phyloP scores from a whole-genome alignment of 2,329 filamentous ascomycete genomes.

The Aureobasidium mangrovei region DNA sequence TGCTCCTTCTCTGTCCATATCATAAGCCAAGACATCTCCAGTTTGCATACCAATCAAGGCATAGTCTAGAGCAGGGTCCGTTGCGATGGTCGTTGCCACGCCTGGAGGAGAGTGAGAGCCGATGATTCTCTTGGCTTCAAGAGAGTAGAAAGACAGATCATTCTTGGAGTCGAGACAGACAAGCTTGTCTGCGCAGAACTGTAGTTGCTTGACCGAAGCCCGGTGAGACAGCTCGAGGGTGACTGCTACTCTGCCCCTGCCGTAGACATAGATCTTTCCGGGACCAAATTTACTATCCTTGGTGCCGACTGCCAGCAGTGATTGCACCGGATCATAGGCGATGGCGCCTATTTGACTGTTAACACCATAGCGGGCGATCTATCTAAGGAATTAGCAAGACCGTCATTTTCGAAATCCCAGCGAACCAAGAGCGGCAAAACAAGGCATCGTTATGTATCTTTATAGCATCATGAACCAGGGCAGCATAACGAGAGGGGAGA shows the following conservation, averaged over 20 bases:
- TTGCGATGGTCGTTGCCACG: conserved; percentile 62
- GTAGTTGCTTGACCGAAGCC: conserved; percentile 65
- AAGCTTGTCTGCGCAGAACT: conserved; percentile 80
- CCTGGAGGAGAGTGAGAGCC: conserved; percentile 69
- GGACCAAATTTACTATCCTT: conserved; percentile 76
- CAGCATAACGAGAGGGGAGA: too few species aligned
- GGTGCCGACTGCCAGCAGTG: conserved; percentile 84
- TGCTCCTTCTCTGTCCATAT: conserved; percentile 71
- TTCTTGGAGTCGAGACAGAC: conserved; percentile 78
- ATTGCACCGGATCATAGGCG: conserved; percentile 89
- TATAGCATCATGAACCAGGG: too few species aligned
- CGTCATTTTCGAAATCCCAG: not conserved
- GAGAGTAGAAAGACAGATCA: conserved; percentile 75
- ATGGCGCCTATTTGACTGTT: conserved; percentile 59
- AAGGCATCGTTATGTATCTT: too few species aligned
- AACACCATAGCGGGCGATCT: conserved; percentile 69
- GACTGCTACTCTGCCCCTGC: conserved; percentile 70
- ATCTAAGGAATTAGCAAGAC: conserved; percentile 10
- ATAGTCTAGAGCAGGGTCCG: conserved; percentile 90
- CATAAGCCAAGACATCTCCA: conserved; percentile 83
- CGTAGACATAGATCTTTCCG: conserved; percentile 83
- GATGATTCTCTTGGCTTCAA: conserved; percentile 59
- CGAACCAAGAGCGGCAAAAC: not conserved
- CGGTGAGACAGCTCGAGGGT: conserved; percentile 61
- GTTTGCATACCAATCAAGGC: conserved; percentile 60